Base-by-base conservation (phyloP, 345 rosid species). In the Boechera divaricarpa region DNA sequence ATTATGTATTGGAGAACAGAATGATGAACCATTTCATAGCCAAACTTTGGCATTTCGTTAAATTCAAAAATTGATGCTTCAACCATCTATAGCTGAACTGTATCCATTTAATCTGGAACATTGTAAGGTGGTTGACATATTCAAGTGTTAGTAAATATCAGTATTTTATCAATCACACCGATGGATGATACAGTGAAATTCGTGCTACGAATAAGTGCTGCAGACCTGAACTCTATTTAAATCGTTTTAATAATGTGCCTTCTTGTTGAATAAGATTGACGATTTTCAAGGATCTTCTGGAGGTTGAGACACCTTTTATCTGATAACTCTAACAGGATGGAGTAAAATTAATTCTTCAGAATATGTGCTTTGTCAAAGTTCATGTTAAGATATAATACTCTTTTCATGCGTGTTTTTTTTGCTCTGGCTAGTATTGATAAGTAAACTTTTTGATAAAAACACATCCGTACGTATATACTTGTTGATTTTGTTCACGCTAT, bases 21-120 rank as follows among this genome's bases (percentile, higher is more conserved):
- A 65, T 45, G 62, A 33, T 11, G 1, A 36, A 63, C 67, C 56
- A 10, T 60, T 26, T 42, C 55, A 54, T 55, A 41, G 33, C 54
- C 48, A 9, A 67, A 26, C 7, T 68, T 26, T 36, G 26, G 49
- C 41, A 47, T 45, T 63, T 53, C 5, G 6, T 36, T 39, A 36
- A 28, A 28, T 26, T 66, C 47, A 5, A 18, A 29, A 57, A 10
- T 49, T 16, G 16, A 24, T 44, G 21, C 38, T 26, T 18, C 39
- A 57, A 35, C n/a, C 36, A 26, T 45, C 51, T 45, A 16, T 4
- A 2, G 41, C 41, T 38, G 41, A 8, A 38, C 38, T 35, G 38
- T 35, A 35, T 5, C 38, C 38, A 35, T 35, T 38, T 2, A 38
- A 8, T 38, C 41, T 38, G 41, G 41, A 8, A 38, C 10, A 38